Evolutionary conservation across 306 rosid genomes (phyloP).

Genomic region (Quercus bicolor): DNA sequence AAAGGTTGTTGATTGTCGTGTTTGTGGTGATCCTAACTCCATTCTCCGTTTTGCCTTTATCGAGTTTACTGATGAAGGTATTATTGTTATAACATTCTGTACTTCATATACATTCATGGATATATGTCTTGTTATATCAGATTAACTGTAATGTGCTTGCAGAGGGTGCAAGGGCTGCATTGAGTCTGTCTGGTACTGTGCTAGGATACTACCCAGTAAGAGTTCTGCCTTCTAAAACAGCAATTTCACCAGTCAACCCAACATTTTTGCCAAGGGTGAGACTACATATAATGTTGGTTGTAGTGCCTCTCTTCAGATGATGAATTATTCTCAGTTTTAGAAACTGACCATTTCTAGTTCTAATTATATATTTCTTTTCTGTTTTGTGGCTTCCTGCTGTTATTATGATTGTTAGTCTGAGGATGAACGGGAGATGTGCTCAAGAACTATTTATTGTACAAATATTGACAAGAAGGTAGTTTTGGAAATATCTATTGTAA

Average conservation of each 20-base stretch:
- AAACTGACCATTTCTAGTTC: not conserved
- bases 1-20: conserved; percentile 97
- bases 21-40: conserved; percentile 97
- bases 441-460: conserved; percentile 95
- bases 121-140: not conserved
- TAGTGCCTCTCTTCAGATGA: not conserved
- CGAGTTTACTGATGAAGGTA: conserved; percentile 98
- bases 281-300: not conserved
- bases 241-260: conserved; percentile 96
- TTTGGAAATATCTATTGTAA: conserved; percentile 8
- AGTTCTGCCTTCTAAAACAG: conserved; percentile 98
- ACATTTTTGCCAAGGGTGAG: conserved; percentile 92
- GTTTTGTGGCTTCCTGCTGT: conserved; percentile 22
- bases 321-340: not conserved
- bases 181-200: conserved; percentile 91
- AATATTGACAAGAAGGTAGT: conserved; percentile 94
- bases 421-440: conserved; percentile 99
- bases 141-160: conserved; percentile 37
- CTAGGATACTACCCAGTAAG: conserved; percentile 86
- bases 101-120: not conserved
- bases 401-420: conserved; percentile 56
- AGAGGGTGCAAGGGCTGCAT: conserved; percentile 94
- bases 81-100: not conserved
- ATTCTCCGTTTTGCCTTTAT: conserved; percentile 92
- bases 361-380: conserved; percentile 11